Evolutionary conservation across 129 eudicot species (phyloP).

Genomic region (sunflower (Helianthus annuus)): HanXRQr2.0-SUNRISE NC_035447.2:107285145-107285644

Average conservation of each 20-base stretch:
- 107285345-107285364: conserved; percentile 85
- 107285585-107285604: too few species aligned
- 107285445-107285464: conserved; percentile 14
- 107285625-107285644: too few species aligned
- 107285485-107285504: too few species aligned
- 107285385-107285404: conserved; percentile 53
- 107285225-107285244: conserved; percentile 50
- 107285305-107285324: conserved; percentile 66
- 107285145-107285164: conserved; percentile 32
- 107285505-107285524: too few species aligned
- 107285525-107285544: too few species aligned
- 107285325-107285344: conserved; percentile 69
- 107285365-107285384: conserved; percentile 70
- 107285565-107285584: too few species aligned
- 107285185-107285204: conserved; percentile 73
- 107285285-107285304: conserved; percentile 33
- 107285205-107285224: conserved; percentile 52
- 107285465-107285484: too few species aligned
- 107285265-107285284: conserved; percentile 24
- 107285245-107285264: conserved; percentile 48
- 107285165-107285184: conserved; percentile 68
- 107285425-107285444: conserved; percentile 99
- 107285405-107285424: conserved; percentile 89
- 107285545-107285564: too few species aligned
- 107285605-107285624: too few species aligned